Conservation (phyloP, 495 filamentous ascomycete species). For the Penicillium diatomitis region DNA sequence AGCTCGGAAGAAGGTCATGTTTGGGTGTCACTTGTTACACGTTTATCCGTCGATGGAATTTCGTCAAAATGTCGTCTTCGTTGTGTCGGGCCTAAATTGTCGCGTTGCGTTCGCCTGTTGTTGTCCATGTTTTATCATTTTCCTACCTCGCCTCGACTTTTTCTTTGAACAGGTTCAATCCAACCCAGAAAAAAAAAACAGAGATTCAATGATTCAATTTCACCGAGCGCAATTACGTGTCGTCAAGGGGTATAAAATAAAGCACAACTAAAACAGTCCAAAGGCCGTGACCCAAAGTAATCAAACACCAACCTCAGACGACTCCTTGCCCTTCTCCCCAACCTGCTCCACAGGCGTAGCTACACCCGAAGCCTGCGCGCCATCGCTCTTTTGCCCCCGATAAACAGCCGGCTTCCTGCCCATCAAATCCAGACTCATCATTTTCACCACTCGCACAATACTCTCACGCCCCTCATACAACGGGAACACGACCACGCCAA, state of each 20-base stretch:
- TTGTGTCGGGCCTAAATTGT: too few relatives aligned
- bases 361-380: conserved; percentile 19
- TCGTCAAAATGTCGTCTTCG: too few relatives aligned
- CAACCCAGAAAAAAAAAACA: too few relatives aligned
- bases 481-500: conserved; percentile 74
- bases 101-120: too few relatives aligned
- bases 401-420: conserved; percentile 42
- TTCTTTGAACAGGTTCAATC: too few relatives aligned
- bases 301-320: conserved; percentile 4
- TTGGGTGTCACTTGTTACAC: too few relatives aligned
- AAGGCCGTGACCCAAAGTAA: background rate
- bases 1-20: too few relatives aligned
- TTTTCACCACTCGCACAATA: conserved; percentile 52
- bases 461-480: conserved; percentile 71
- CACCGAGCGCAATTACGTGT: too few relatives aligned
- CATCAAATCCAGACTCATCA: conserved; percentile 59
- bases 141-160: too few relatives aligned
- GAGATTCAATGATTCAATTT: too few relatives aligned
- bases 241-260: conserved; percentile 10
- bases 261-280: background rate
- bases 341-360: conserved; percentile 24
- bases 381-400: conserved; percentile 17
- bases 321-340: conserved; percentile 18
- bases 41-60: too few relatives aligned
- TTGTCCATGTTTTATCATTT: too few relatives aligned